Evolutionary conservation across 495 filamentous ascomycete genomes (phyloP), one percentile per base, ranked within the genome.

Genomic region (Rhypophila decipiens): DNA sequence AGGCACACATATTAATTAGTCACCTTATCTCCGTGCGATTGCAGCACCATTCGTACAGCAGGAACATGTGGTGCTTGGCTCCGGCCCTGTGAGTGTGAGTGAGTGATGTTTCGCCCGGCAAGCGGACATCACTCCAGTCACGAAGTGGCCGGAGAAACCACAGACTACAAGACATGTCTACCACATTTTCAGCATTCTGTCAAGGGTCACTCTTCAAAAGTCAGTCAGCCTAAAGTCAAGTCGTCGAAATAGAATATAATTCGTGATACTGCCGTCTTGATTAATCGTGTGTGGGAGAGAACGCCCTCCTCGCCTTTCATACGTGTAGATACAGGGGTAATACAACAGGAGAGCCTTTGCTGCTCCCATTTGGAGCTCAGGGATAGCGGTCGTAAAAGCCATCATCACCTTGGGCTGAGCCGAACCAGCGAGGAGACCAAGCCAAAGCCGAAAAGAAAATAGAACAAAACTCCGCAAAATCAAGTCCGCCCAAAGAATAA

Each of bases 301-400:
- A 31, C 27, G 27, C 41, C 55, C 47, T 55, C 55, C 50, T 61
- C 56, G 49, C 45, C 58, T 43, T 63, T 59, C 55, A 54, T 69
- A n/a, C n/a, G n/a, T 61, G 55, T 68, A 69, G 59, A 58, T 69
- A 68, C 64, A 69, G 57, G 49, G 57, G 59, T 45, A 29, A 49
- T 52, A 47, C 51, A 50, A 49, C 55, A 39, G 39, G 49, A 31
- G 39, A 53, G 40, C 34, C 23, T 24, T 49, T 37, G 47, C 34
- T 37, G 50, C 61, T 51, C 53, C 58, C 44, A 22, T 46, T 49
- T 58, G 48, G 21, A n/a, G n/a, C n/a, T n/a, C 31, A 39, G 42
- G n/a, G 11, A 23, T 44, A 44, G 41, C 46, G 31, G 48, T 39
- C 39, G 51, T 49, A 56, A 35, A 51, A 51, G 49, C 50, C n/a